Percentiles rank a stretch among this genome's conserved stretches.
These are phyloP conservation scores for Thelephora terrestris DNA, from an alignment of 1,284 basidiomycete species.

Conservation along the genomic window DNA sequence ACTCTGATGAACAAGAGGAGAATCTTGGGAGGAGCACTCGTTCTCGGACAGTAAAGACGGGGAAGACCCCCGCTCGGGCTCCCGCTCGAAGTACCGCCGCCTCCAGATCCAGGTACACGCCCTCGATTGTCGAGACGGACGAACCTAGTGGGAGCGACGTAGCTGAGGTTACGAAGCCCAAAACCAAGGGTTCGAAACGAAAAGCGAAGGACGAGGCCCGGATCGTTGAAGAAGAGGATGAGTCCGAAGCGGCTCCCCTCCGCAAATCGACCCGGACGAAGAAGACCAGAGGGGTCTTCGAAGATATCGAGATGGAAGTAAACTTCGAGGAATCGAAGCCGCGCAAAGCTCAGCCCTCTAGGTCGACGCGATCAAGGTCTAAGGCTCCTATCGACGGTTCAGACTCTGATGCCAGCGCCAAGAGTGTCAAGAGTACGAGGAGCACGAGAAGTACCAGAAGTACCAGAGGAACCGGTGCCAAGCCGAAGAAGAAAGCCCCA, in stretches of 20 bases:
- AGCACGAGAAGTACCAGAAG: neutral
- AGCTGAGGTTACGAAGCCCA: neutral
- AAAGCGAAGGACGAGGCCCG: slow-evolving; percentile 16
- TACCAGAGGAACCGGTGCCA: neutral
- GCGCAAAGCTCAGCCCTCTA: slow-evolving; percentile 1
- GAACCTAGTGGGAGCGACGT: slow-evolving; percentile 11
- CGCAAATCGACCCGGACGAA: slow-evolving; percentile 17
- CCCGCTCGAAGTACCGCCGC: neutral
- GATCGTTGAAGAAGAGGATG: slow-evolving; percentile 12
- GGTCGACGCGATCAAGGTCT: slow-evolving; percentile 14
- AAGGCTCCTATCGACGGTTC: slow-evolving; percentile 7
- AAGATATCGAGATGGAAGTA: slow-evolving; percentile 10
- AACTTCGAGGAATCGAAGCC: slow-evolving; percentile 3
- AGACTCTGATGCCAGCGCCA: neutral
- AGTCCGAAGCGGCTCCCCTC: slow-evolving; percentile 16
- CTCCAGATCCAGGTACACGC: neutral
- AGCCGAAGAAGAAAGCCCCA: neutral
- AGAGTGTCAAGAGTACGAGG: too few species aligned
- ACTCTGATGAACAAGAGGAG: too few species aligned
- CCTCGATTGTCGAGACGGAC: slow-evolving; percentile 10
- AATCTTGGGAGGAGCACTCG: neutral
- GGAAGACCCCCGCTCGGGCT: neutral
- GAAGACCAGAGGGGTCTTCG: slow-evolving; percentile 21
- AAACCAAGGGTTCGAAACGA: slow-evolving; percentile 12
- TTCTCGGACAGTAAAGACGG: neutral